These are phyloP conservation scores for Blastobotrys petasosporus DNA, from an alignment of 1,139 yeast species.

Conservation along the genomic window DNA sequence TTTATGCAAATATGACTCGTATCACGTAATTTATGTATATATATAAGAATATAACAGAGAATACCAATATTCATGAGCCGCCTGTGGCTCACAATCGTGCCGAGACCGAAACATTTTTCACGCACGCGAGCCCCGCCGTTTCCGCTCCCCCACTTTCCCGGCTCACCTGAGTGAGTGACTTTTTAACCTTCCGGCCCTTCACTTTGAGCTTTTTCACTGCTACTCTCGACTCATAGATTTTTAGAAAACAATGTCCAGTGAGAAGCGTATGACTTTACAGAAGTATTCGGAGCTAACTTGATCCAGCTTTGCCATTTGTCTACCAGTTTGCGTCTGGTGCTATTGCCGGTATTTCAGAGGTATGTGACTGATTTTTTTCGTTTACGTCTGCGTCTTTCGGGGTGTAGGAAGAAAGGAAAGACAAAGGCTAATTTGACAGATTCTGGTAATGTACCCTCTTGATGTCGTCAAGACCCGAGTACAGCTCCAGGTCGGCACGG, in stretches of 20 bases:
- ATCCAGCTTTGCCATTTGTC: conserved; percentile 65
- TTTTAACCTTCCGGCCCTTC: background rate
- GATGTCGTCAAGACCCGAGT: conserved; percentile 98
- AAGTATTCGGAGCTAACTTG: background rate
- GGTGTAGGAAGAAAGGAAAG: too few species aligned
- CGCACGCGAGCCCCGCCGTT: too few species aligned
- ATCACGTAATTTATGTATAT: too few species aligned
- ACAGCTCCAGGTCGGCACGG: conserved; percentile 68
- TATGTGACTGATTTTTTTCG: conserved; percentile 20
- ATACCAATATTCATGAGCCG: background rate
- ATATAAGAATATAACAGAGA: too few species aligned
- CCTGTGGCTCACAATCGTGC: background rate
- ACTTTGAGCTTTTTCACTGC: background rate
- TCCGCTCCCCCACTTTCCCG: background rate
- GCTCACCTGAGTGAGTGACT: background rate
- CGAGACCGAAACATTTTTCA: too few species aligned
- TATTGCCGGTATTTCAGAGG: conserved; percentile 93
- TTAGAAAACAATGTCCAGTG: conserved; percentile 13
- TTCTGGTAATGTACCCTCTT: conserved; percentile 94
- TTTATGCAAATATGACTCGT: conserved; percentile 39
- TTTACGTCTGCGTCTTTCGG: background rate
- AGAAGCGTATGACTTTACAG: conserved; percentile 19
- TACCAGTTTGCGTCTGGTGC: conserved; percentile 96
- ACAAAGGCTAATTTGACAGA: too few species aligned
- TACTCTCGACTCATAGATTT: background rate